Percentiles rank a stretch among this genome's conserved stretches.
Evolutionary conservation across 2,329 filamentous ascomycete species (phyloP).

Genomic region (Fusarium goolgardi): DNA sequence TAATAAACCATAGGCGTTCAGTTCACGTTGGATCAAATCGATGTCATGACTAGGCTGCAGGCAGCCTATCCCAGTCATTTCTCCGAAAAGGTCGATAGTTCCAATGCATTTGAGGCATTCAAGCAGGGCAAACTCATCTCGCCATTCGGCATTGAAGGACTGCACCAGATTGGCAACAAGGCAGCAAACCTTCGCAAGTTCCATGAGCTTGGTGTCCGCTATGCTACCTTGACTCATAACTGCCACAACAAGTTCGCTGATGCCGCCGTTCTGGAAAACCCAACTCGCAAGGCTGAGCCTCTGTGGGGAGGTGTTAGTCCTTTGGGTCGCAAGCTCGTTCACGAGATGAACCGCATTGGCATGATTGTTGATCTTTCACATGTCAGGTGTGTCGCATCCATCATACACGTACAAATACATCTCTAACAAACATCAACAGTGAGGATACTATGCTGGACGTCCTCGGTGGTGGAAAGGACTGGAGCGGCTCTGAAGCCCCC

Average conservation of each 20-base stretch:
- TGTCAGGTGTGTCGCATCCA: conserved; percentile 54
- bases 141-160: conserved; percentile 83
- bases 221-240: conserved; percentile 91
- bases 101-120: conserved; percentile 71
- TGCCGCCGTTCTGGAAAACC: conserved; percentile 74
- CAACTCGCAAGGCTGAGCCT: conserved; percentile 64
- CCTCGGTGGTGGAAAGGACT: conserved; percentile 71
- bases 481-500: conserved; percentile 80
- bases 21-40: conserved; percentile 79
- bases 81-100: conserved; percentile 70
- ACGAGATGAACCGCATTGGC: conserved; percentile 93
- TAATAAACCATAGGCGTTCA: conserved; percentile 63
- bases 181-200: conserved; percentile 79
- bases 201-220: conserved; percentile 82
- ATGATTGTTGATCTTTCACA: conserved; percentile 95
- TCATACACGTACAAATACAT: no score
- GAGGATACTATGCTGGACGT: conserved; percentile 88
- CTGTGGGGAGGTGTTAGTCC: conserved; percentile 79
- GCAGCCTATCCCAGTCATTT: conserved; percentile 75
- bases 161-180: conserved; percentile 94
- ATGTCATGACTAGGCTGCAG: conserved; percentile 74
- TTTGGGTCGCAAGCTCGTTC: conserved; percentile 74
- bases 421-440: conserved; percentile 50
- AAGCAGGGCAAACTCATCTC: conserved; percentile 75
- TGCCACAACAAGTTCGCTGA: conserved; percentile 93